Conservation (phyloP, 345 rosid species). For the Salix purpurea region DNA sequence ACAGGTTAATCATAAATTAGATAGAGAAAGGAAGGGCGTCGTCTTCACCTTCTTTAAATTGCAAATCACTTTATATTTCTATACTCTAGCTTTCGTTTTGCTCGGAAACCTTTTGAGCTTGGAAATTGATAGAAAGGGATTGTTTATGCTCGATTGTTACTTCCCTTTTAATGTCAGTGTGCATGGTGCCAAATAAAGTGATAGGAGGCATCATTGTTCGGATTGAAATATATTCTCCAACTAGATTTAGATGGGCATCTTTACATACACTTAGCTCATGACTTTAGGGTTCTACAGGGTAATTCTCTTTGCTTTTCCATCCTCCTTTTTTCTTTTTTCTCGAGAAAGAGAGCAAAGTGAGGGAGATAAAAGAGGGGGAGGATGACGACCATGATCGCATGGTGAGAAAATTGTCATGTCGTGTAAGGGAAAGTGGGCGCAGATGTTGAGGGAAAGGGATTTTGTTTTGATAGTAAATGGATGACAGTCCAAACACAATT, state of each 20-base stretch:
- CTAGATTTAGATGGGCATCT: slow-evolving; percentile 34
- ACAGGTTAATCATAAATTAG: slow-evolving; percentile 5
- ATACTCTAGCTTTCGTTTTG: slow-evolving; percentile 26
- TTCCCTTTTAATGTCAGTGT: neutral
- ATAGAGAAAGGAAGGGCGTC: neutral
- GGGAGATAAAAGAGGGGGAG: neutral
- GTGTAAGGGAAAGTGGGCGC: slow-evolving; percentile 55
- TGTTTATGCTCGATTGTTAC: slow-evolving; percentile 13
- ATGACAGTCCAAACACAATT: slow-evolving; percentile 58
- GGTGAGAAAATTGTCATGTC: slow-evolving; percentile 48
- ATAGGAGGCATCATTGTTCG: slow-evolving; percentile 45
- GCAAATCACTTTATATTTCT: slow-evolving; percentile 40
- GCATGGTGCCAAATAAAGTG: slow-evolving; percentile 30
- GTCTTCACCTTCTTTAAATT: slow-evolving; percentile 30
- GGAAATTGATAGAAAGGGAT: slow-evolving; percentile 54
- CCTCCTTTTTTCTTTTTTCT: slow-evolving; percentile 18
- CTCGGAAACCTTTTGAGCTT: slow-evolving; percentile 54
- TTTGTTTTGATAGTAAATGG: slow-evolving; percentile 46
- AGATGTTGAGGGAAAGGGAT: slow-evolving; percentile 37
- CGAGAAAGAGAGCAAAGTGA: slow-evolving; percentile 21
- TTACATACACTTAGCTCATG: slow-evolving; percentile 26
- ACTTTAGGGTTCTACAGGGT: slow-evolving; percentile 31
- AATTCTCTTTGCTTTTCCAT: slow-evolving; percentile 29
- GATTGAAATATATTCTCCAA: slow-evolving; percentile 54
- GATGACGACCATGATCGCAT: slow-evolving; percentile 32